Conservation (phyloP, 495 filamentous ascomycete genomes). For the Apodospora peruviana region DNA sequence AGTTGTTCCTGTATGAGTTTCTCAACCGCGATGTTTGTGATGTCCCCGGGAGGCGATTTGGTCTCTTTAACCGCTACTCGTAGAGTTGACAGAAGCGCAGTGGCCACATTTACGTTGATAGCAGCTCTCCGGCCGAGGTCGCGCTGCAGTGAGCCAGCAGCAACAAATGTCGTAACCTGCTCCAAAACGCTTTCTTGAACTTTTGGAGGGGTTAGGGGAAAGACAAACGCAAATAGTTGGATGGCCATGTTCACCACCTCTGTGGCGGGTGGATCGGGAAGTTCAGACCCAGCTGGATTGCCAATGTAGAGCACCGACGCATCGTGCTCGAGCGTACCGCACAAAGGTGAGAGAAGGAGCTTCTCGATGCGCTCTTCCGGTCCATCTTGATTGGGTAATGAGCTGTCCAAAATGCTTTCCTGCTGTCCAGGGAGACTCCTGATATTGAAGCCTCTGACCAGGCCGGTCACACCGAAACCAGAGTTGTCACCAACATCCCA, state of each 20-base stretch:
- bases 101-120: slow-evolving; percentile 82
- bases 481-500: slow-evolving; percentile 96
- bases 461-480: slow-evolving; percentile 85
- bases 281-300: slow-evolving; percentile 27
- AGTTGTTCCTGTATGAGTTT: slow-evolving; percentile 82
- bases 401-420: slow-evolving; percentile 46
- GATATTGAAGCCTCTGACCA: slow-evolving; percentile 72
- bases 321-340: slow-evolving; percentile 82
- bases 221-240: slow-evolving; percentile 80
- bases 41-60: slow-evolving; percentile 62
- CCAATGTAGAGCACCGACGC: slow-evolving; percentile 74
- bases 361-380: slow-evolving; percentile 67
- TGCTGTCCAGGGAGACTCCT: slow-evolving; percentile 67
- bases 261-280: slow-evolving; percentile 81
- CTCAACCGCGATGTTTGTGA: slow-evolving; percentile 72
- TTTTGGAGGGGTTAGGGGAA: slow-evolving; percentile 80
- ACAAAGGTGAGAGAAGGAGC: slow-evolving; percentile 67
- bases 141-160: slow-evolving; percentile 70
- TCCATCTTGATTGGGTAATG: slow-evolving; percentile 57
- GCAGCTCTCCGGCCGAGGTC: slow-evolving; percentile 85
- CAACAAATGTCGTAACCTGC: slow-evolving; percentile 81
- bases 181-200: slow-evolving; percentile 95
- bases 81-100: slow-evolving; percentile 70
- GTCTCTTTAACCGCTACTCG: slow-evolving; percentile 82
- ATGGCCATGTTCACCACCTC: slow-evolving; percentile 93